phyloP scores from a whole-genome alignment of 495 filamentous ascomycete species.

The Aspergillus saccharolyticus region DNA sequence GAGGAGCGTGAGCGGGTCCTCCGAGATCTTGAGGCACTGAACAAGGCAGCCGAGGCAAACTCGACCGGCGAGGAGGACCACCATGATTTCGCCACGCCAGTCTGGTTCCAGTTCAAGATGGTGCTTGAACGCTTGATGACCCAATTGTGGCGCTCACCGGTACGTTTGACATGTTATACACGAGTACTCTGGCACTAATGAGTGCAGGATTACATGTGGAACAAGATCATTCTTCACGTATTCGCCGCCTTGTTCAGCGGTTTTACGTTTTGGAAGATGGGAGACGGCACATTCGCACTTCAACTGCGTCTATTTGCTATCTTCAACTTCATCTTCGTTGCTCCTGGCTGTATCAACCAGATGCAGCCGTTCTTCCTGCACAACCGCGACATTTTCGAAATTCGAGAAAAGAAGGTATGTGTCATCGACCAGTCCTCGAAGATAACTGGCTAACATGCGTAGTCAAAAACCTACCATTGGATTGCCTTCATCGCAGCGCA shows the following conservation, averaged over 20 bases:
- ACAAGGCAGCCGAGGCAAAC: conserved; percentile 35
- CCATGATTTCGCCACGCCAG: conserved; percentile 40
- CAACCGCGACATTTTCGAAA: conserved; percentile 67
- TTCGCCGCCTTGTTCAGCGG: conserved; percentile 39
- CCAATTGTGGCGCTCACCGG: conserved; percentile 75
- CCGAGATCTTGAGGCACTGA: conserved; percentile 60
- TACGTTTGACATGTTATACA: conserved; percentile 61
- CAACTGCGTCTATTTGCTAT: conserved; percentile 53
- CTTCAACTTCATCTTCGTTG: conserved; percentile 64
- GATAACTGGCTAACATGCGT: conserved; percentile 52
- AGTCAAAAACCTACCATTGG: conserved; percentile 57
- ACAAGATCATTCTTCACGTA: conserved; percentile 39
- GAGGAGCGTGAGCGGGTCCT: conserved; percentile 54
- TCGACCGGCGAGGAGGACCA: conserved; percentile 41
- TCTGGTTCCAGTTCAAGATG: conserved; percentile 44
- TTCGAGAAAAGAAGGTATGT: conserved; percentile 69
- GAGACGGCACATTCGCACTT: conserved; percentile 34
- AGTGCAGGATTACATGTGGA: conserved; percentile 39
- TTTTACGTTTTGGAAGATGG: conserved; percentile 44
- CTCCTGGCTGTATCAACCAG: conserved; percentile 82
- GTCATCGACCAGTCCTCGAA: conserved; percentile 53
- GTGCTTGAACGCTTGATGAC: conserved; percentile 63
- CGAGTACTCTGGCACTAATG: conserved; percentile 24
- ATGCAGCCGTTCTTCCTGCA: conserved; percentile 85
- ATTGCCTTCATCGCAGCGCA: conserved; percentile 40